phyloP scores from a whole-genome alignment of 208 protist species.

The Acanthamoeba polyphaga region DNA sequence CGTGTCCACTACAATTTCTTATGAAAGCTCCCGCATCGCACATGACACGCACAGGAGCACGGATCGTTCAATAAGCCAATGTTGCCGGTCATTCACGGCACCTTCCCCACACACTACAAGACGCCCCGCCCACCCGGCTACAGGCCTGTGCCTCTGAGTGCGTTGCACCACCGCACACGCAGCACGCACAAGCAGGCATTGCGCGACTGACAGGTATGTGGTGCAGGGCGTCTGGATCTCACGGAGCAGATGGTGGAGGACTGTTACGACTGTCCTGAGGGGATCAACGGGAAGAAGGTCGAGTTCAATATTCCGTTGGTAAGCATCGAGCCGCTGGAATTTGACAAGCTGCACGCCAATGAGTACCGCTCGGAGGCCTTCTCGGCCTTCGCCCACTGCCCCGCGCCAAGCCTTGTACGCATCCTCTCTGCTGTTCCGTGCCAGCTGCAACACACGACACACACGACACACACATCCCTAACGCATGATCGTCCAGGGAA shows the following conservation, averaged over 20 bases:
- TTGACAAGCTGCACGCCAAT: slow-evolving; percentile 21
- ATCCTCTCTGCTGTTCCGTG: not conserved
- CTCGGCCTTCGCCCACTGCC: slow-evolving; percentile 19
- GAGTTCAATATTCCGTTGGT: slow-evolving; percentile 61
- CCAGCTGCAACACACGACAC: not conserved
- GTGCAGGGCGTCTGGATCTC: slow-evolving; percentile 62
- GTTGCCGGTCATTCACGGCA: slow-evolving; percentile 68
- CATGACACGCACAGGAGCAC: not conserved
- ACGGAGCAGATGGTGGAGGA: slow-evolving; percentile 70
- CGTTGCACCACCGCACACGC: not conserved
- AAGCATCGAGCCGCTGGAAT: slow-evolving; percentile 33
- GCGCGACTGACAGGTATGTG: not conserved
- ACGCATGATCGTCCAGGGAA: not conserved
- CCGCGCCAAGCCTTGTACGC: not conserved
- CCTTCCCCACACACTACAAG: slow-evolving; percentile 59
- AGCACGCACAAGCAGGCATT: not conserved
- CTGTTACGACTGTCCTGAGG: slow-evolving; percentile 67
- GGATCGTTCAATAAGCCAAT: slow-evolving; percentile 52
- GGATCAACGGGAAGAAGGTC: slow-evolving; percentile 54
- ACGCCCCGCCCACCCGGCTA: slow-evolving; percentile 1
- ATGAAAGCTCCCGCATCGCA: not conserved
- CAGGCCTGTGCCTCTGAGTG: slow-evolving; percentile 8
- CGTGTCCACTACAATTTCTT: not conserved
- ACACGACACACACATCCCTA: not conserved
- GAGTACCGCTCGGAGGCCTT: slow-evolving; percentile 7